Base-by-base conservation (phyloP, 805 yeast species). In the Yarrowia deformans region DNA sequence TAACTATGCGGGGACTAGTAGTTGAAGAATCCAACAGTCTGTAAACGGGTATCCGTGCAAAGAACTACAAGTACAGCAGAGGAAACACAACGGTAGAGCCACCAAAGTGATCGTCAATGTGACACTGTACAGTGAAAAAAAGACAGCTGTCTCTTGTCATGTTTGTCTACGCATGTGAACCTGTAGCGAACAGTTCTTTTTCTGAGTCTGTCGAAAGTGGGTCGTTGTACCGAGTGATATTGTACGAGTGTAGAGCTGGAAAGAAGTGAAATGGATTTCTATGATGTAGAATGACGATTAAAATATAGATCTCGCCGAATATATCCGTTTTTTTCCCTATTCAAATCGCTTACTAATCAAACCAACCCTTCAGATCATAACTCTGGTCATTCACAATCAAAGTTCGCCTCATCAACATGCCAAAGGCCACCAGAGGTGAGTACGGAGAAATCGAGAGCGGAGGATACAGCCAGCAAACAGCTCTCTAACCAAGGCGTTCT, bases 401-500 rank as follows among this genome's bases (percentile, higher is more conserved):
- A 56, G 48, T 40, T 56, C 48, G 39, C n/a, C 29, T 45, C 50
- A 43, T 60, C 52, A 60, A 40, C 50, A 60, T 60, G 66, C 66
- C 66, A 32, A 60, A 60, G 52, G 66, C 66, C 52, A 60, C 66
- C 66, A 18, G 66, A 60, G 66, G 66, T 60, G 52, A 60, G 66
- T 60, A 34, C 18, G 4, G 39, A 18, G 18, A 40, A 2, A 14
- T 16, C 43, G 43, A 45, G 23, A 34, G 32, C 32, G 12, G 14
- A 8, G 16, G 2, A 5, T 16, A 29, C 37, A 19, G 16, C 32
- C 13, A 13, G 9, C 7, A n/a, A 13, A 8, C 52, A 23, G 18
- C 32, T 16, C 19, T 74, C 76, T 43, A 73, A 72, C 35, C 67
- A 69, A 71, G 83, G 82, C 39, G 75, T 75, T 43, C 72, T 79